These are phyloP conservation scores for Pholiota adiposa DNA, from an alignment of 1,284 basidiomycete species.

Conservation along the genomic window DNA sequence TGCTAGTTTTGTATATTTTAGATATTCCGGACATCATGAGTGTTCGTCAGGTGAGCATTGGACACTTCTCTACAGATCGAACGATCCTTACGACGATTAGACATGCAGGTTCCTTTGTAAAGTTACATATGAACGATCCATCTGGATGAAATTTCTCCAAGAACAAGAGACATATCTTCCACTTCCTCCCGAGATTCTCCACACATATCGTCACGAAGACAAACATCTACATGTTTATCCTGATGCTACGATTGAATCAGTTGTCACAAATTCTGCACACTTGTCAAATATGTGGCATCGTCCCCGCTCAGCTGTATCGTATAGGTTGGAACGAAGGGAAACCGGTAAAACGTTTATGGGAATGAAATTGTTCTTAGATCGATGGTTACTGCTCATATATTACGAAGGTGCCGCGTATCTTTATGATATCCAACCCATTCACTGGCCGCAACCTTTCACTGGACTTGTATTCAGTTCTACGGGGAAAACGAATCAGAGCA, in stretches of 20 bases:
- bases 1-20: neutral
- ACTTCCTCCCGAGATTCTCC: constrained; percentile 17
- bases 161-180: constrained; percentile 23
- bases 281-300: constrained; percentile 26
- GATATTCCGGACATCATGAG: neutral
- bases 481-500: neutral
- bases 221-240: constrained; percentile 13
- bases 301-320: constrained; percentile 15
- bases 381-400: constrained; percentile 45
- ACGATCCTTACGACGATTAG: constrained; percentile 1
- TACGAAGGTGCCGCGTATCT: constrained; percentile 39
- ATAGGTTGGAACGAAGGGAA: constrained; percentile 11
- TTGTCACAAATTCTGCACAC: constrained; percentile 19
- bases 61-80: neutral
- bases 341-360: constrained; percentile 28
- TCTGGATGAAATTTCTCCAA: constrained; percentile 25
- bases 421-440: constrained; percentile 34
- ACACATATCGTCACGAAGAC: constrained; percentile 10
- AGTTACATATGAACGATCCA: constrained; percentile 19
- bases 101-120: constrained; percentile 18
- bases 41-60: constrained; percentile 5
- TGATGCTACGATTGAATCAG: constrained; percentile 19
- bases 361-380: constrained; percentile 41
- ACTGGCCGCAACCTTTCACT: neutral
- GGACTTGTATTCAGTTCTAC: neutral